Evolutionary conservation across 768 basidiomycete species (phyloP).

Genomic region (Mycena pura): DNA sequence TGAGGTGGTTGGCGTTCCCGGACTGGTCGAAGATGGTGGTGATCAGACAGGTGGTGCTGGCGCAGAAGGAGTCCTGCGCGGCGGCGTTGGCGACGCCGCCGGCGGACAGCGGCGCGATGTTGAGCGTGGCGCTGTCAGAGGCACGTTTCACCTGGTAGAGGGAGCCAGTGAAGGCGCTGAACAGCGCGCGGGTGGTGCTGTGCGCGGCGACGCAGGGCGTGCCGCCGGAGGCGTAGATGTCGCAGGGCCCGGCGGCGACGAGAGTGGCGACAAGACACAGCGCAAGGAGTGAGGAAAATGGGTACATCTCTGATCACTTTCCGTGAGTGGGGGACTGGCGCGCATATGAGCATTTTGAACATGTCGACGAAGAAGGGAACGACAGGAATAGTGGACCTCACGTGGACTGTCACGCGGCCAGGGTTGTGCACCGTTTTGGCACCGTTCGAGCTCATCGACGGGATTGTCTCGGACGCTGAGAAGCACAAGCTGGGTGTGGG

Average conservation of each 20-base stretch:
- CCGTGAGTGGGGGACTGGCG: background rate
- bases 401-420: background rate
- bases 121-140: constrained; percentile 16
- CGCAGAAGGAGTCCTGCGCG: constrained; percentile 6
- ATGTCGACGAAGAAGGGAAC: background rate
- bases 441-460: background rate
- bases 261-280: background rate
- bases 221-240: constrained; percentile 11
- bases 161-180: constrained; percentile 7
- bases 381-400: background rate
- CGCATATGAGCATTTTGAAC: background rate
- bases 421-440: background rate
- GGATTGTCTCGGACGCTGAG: background rate
- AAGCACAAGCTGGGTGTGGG: background rate
- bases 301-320: constrained; percentile 5
- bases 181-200: no score
- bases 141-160: constrained; percentile 20
- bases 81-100: constrained; percentile 23
- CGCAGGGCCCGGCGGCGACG: constrained; percentile 14
- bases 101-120: constrained; percentile 12
- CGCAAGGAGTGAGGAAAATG: constrained; percentile 4
- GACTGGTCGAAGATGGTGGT: constrained; percentile 7
- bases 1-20: constrained; percentile 7
- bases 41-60: no score
- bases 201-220: constrained; percentile 16